Evolutionary conservation across 2,329 filamentous ascomycete species (phyloP).

Genomic region (Trichoderma simmonsii): DNA sequence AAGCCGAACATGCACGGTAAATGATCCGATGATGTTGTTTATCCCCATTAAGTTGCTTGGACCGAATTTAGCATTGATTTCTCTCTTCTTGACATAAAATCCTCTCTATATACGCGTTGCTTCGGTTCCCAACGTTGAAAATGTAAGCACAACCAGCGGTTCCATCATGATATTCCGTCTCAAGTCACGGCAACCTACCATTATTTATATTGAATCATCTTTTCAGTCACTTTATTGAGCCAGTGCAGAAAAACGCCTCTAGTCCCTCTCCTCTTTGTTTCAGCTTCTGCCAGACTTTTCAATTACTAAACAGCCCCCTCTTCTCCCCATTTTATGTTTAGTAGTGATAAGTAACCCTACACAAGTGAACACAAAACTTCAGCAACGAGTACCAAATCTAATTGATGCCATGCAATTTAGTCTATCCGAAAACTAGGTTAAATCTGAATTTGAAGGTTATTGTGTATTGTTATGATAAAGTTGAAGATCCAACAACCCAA

Average conservation of each 20-base stretch:
- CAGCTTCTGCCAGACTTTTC: not conserved
- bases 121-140: not conserved
- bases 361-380: not conserved
- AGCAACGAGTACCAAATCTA: not conserved
- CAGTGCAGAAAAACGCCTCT: not conserved
- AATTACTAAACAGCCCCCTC: not conserved
- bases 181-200: not conserved
- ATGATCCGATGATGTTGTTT: not conserved
- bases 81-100: not conserved
- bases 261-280: not conserved
- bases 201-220: not conserved
- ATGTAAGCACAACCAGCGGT: not conserved
- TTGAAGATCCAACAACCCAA: not conserved
- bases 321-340: not conserved
- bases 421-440: not conserved
- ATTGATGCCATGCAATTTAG: not conserved
- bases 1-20: not conserved
- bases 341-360: not conserved
- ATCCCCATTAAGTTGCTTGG: not conserved
- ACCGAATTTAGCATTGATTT: not conserved
- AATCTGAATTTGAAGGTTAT: not conserved
- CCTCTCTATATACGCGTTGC: not conserved
- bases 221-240: not conserved
- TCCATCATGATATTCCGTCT: not conserved
- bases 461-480: not conserved